Conservation (phyloP, 768 basidiomycete species). For the Panus rudis region DNA sequence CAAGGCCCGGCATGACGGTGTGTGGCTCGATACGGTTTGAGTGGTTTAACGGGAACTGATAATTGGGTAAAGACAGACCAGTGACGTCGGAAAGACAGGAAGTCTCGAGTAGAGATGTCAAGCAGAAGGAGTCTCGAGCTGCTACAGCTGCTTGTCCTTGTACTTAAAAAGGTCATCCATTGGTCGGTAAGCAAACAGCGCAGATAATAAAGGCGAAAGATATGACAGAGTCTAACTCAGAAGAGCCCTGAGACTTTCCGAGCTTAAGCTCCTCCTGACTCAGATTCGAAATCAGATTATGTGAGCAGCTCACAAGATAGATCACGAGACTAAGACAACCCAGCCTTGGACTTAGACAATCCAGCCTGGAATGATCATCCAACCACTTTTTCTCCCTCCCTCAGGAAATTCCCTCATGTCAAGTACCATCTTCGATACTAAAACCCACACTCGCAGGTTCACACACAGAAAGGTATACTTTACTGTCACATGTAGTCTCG, state of each 20-base stretch:
- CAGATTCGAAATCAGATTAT: constrained; percentile 2
- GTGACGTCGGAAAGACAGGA: not conserved
- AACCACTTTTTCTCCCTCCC: constrained; percentile 18
- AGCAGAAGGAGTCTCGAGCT: not conserved
- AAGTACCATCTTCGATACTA: constrained; percentile 15
- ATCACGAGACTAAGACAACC: too few relatives aligned
- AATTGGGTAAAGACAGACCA: not conserved
- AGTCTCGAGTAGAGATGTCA: not conserved
- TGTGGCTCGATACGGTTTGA: not conserved
- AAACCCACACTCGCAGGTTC: not conserved
- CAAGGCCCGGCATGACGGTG: constrained; percentile 10
- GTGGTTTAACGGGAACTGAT: not conserved
- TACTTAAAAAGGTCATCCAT: not conserved
- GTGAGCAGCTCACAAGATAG: too few relatives aligned
- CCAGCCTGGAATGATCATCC: constrained; percentile 22
- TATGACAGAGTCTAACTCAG: not conserved
- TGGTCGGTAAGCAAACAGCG: too few relatives aligned
- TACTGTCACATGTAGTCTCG: not conserved
- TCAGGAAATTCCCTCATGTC: constrained; percentile 16
- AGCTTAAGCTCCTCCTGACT: constrained; percentile 9
- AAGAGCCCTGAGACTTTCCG: not conserved
- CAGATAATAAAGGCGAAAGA: too few relatives aligned
- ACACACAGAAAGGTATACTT: not conserved
- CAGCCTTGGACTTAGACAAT: constrained; percentile 9
- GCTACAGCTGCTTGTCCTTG: not conserved